phyloP scores from a whole-genome alignment of 192 early-diverging fungal species.

The Phlyctochytrium bullatum region DNA sequence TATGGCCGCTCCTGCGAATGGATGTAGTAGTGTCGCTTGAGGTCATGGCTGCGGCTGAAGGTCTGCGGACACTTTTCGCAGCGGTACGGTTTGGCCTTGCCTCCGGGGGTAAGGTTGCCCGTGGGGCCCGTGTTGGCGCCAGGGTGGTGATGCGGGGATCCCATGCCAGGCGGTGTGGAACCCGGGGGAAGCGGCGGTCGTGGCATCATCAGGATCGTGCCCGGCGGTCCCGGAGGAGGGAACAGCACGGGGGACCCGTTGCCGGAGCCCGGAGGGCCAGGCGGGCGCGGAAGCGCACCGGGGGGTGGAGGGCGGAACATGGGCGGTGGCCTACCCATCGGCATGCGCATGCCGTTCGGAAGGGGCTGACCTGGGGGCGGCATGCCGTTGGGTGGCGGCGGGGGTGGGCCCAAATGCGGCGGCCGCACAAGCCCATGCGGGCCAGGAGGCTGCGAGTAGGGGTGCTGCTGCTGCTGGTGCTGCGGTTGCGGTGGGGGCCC shows the following conservation, averaged over 20 bases:
- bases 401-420: neutral
- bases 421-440: neutral
- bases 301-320: neutral
- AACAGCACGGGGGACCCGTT: neutral
- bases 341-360: neutral
- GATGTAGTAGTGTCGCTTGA: slow-evolving; percentile 55
- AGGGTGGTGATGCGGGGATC: no score
- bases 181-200: neutral
- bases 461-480: neutral
- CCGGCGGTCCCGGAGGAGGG: neutral
- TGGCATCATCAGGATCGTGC: no score
- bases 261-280: neutral
- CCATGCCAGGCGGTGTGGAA: neutral
- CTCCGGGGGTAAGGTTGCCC: neutral
- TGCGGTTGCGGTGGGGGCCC: no score
- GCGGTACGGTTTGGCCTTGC: neutral
- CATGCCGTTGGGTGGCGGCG: neutral
- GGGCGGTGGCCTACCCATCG: no score
- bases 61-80: slow-evolving; percentile 19
- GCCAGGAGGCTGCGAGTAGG: neutral
- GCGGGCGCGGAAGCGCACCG: no score
- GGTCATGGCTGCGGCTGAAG: slow-evolving; percentile 28
- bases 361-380: neutral
- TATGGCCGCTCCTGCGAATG: slow-evolving; percentile 50
- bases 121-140: neutral